phyloP scores from a whole-genome alignment of 306 rosid species.

The Vicia villosa region DNA sequence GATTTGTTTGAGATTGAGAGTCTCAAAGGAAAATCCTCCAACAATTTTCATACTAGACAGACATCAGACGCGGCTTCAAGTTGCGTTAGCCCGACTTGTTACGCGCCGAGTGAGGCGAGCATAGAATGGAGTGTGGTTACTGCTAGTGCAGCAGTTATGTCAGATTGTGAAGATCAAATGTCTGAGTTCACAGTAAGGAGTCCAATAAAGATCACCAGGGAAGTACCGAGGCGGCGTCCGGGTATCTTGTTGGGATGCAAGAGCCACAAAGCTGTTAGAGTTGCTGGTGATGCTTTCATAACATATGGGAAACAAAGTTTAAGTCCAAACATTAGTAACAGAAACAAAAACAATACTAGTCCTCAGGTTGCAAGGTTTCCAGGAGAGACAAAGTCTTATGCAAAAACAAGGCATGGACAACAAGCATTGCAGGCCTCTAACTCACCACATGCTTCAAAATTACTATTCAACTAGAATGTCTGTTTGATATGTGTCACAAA shows the following conservation, averaged over 20 bases:
- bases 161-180: constrained; percentile 69
- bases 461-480: constrained; percentile 36
- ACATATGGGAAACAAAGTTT: constrained; percentile 43
- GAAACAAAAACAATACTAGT: constrained; percentile 38
- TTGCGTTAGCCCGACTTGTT: constrained; percentile 61
- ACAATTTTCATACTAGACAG: constrained; percentile 53
- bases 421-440: constrained; percentile 47
- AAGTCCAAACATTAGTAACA: constrained; percentile 32
- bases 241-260: constrained; percentile 62
- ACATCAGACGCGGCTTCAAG: constrained; percentile 54
- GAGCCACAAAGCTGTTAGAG: constrained; percentile 73
- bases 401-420: constrained; percentile 49
- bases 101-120: constrained; percentile 95
- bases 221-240: constrained; percentile 45
- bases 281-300: constrained; percentile 69
- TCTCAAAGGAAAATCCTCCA: constrained; percentile 52
- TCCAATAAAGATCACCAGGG: constrained; percentile 40
- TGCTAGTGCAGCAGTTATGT: constrained; percentile 71
- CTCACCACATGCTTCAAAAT: constrained; percentile 57
- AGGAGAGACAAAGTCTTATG: constrained; percentile 49
- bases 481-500: too few relatives aligned
- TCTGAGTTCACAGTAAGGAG: constrained; percentile 43
- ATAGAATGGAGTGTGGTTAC: constrained; percentile 95
- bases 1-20: constrained; percentile 90
- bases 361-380: constrained; percentile 56